These are phyloP conservation scores for Trypanosoma caninum DNA, from an alignment of 208 protist genomes.

Conservation along the genomic window DNA sequence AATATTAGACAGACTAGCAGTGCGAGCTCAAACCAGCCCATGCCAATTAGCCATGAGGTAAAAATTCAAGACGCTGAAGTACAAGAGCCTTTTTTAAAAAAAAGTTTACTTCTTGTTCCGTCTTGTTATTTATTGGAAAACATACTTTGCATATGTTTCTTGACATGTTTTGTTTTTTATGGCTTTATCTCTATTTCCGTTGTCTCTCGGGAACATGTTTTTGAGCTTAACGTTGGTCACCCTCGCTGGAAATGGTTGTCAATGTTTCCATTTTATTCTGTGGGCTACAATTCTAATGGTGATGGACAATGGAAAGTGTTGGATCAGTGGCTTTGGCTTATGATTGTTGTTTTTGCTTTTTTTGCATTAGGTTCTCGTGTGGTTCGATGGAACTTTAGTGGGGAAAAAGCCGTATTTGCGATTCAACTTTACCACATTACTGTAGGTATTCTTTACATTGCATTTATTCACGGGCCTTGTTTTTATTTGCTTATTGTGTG, in stretches of 20 bases:
- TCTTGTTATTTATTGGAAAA: not conserved
- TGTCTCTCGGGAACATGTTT: not conserved
- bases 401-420: not conserved
- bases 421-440: conserved; percentile 26
- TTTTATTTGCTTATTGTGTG: conserved; percentile 30
- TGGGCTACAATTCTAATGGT: conserved; percentile 8
- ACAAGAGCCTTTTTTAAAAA: not conserved
- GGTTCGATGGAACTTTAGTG: not conserved
- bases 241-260: conserved; percentile 9
- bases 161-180: conserved; percentile 1
- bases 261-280: not conserved
- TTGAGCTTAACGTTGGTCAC: not conserved
- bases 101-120: not conserved
- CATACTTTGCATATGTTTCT: not conserved
- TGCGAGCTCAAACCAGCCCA: too few species aligned
- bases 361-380: conserved; percentile 7
- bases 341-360: not conserved
- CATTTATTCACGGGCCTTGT: conserved; percentile 28
- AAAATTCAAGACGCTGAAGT: too few species aligned
- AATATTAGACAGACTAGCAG: too few species aligned
- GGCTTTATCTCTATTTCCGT: conserved; percentile 6
- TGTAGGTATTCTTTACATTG: conserved; percentile 21
- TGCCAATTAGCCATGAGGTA: too few species aligned
- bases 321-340: not conserved
- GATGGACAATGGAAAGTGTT: conserved; percentile 7